These are phyloP conservation scores for Paracorniculantispora psalliotae DNA, from an alignment of 2,329 filamentous ascomycete species.

Conservation along the genomic window DNA sequence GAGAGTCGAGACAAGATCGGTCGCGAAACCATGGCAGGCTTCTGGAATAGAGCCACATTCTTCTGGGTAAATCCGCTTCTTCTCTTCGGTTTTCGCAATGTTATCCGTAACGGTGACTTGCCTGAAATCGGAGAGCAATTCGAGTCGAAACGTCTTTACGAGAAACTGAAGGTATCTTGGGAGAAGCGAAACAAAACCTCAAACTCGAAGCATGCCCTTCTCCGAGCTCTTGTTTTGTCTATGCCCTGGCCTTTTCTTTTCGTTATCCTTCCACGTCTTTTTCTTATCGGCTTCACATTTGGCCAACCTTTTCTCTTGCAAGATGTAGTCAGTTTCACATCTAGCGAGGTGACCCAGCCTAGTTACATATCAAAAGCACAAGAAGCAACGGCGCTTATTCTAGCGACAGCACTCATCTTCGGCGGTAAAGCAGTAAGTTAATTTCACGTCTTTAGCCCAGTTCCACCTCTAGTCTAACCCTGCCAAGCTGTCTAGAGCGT, in stretches of 20 bases:
- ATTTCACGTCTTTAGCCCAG: too few species aligned
- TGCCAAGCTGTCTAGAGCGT: neutral
- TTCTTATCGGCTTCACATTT: neutral
- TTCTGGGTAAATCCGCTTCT: neutral
- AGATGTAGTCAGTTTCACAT: neutral
- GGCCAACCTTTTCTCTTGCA: neutral
- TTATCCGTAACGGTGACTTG: neutral
- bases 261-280: neutral
- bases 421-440: constrained; percentile 3
- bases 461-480: neutral
- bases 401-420: neutral
- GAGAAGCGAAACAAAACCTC: neutral
- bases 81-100: neutral
- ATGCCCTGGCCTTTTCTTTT: neutral
- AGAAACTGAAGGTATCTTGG: neutral
- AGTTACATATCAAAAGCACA: neutral
- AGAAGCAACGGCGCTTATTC: neutral
- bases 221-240: neutral
- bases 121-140: neutral
- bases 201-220: neutral
- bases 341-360: neutral
- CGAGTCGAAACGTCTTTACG: neutral
- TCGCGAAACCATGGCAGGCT: constrained; percentile 18
- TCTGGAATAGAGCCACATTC: constrained; percentile 15
- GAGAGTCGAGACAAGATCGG: neutral